Percentiles rank a stretch among this genome's conserved stretches.
Evolutionary conservation across 495 filamentous ascomycete species (phyloP).

Genomic region (Penicillium cinerascens): DNA sequence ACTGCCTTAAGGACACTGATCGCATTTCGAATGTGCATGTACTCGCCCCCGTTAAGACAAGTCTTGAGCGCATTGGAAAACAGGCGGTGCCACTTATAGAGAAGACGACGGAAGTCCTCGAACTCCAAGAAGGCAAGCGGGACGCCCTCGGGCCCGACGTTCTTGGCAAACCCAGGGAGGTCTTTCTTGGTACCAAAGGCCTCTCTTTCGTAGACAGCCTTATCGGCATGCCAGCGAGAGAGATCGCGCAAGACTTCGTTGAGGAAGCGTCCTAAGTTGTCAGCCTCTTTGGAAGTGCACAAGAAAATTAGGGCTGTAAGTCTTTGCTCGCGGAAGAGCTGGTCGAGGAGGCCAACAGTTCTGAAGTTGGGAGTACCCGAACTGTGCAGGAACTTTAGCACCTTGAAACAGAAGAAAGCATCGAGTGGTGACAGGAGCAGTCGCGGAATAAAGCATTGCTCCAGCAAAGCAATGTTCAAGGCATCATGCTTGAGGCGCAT

Average conservation of each 20-base stretch:
- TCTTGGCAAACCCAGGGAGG: constrained; percentile 66
- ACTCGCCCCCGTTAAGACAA: constrained; percentile 78
- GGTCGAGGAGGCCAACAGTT: constrained; percentile 78
- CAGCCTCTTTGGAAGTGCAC: constrained; percentile 84
- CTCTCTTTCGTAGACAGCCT: constrained; percentile 71
- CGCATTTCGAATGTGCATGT: constrained; percentile 97
- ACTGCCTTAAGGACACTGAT: constrained; percentile 85
- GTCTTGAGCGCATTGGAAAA: constrained; percentile 70
- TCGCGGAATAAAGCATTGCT: constrained; percentile 87
- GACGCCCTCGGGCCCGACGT: constrained; percentile 58
- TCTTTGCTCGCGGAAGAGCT: constrained; percentile 75
- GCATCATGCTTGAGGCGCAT: constrained; percentile 59
- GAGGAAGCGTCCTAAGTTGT: constrained; percentile 85
- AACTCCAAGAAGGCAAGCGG: constrained; percentile 68
- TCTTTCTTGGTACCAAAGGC: constrained; percentile 62
- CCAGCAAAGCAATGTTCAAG: constrained; percentile 71
- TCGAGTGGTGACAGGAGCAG: constrained; percentile 79
- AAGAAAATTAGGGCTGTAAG: constrained; percentile 78
- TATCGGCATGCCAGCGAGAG: constrained; percentile 76
- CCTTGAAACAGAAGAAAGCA: constrained; percentile 78
- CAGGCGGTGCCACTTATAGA: constrained; percentile 86
- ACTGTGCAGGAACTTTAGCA: constrained; percentile 81
- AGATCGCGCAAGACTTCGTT: constrained; percentile 76
- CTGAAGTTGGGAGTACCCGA: constrained; percentile 81
- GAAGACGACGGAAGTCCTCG: constrained; percentile 77